Percentiles rank a stretch among this genome's conserved stretches.
Conservation (phyloP, 2,329 filamentous ascomycete species). For the Trichoderma sp. region DNA sequence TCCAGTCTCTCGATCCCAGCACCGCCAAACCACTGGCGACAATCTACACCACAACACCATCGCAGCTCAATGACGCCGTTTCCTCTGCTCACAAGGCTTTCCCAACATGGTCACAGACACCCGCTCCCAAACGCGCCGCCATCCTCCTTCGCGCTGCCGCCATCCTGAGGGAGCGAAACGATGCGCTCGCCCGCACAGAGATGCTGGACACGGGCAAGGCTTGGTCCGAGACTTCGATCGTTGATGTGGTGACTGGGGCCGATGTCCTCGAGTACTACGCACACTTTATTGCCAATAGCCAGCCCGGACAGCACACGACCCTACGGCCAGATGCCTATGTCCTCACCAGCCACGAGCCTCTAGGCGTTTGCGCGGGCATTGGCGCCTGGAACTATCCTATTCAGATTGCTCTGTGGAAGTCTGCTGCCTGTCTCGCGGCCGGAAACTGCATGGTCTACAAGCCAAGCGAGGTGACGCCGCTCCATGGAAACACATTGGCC, state of each 20-base stretch:
- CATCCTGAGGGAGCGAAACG: constrained; percentile 73
- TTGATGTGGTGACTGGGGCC: constrained; percentile 80
- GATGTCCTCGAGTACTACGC: constrained; percentile 89
- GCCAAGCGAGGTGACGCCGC: constrained; percentile 81
- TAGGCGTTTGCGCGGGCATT: constrained; percentile 84
- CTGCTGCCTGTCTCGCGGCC: constrained; percentile 78
- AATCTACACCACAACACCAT: constrained; percentile 67
- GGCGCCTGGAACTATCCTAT: constrained; percentile 93
- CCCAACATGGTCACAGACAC: constrained; percentile 72
- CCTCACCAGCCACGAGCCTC: constrained; percentile 77
- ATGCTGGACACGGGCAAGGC: constrained; percentile 86
- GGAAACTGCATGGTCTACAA: constrained; percentile 93
- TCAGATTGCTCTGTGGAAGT: constrained; percentile 90
- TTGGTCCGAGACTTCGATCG: constrained; percentile 78
- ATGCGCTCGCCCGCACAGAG: constrained; percentile 76
- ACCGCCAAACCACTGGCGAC: constrained; percentile 68
- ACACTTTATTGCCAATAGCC: constrained; percentile 73
- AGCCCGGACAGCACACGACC: constrained; percentile 78
- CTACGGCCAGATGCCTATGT: constrained; percentile 77
- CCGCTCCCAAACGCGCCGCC: constrained; percentile 71
- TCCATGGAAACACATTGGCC: constrained; percentile 77
- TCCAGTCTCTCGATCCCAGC: constrained; percentile 73
- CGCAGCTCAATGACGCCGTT: constrained; percentile 72
- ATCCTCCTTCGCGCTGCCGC: constrained; percentile 76
- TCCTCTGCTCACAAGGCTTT: constrained; percentile 72